phyloP scores from a whole-genome alignment of 331 rosid species.

The Malus hybrid region DNA sequence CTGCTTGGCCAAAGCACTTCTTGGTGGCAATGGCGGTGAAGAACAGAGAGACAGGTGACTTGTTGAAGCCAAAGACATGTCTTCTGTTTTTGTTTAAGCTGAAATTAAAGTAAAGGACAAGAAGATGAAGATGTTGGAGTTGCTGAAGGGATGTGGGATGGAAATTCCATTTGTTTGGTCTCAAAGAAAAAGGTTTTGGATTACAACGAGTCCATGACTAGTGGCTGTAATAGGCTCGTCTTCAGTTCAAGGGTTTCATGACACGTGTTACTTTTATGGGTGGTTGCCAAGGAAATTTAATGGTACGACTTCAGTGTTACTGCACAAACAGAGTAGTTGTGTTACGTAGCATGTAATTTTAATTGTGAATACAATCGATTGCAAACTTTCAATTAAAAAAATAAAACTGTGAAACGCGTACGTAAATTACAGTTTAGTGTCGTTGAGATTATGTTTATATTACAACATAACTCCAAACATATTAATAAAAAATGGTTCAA shows the following conservation, averaged over 20 bases:
- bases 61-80: slow-evolving; percentile 62
- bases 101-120: not conserved
- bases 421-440: too few relatives aligned
- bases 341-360: too few relatives aligned
- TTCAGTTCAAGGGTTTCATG: slow-evolving; percentile 20
- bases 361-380: too few relatives aligned
- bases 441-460: too few relatives aligned
- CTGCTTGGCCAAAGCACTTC: slow-evolving; percentile 9
- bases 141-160: not conserved
- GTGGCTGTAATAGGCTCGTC: slow-evolving; percentile 33
- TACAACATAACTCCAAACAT: too few relatives aligned
- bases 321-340: too few relatives aligned
- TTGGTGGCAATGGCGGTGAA: slow-evolving; percentile 48
- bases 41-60: slow-evolving; percentile 44
- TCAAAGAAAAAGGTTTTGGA: slow-evolving; percentile 32
- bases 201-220: slow-evolving; percentile 20
- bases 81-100: not conserved
- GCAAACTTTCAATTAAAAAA: too few relatives aligned
- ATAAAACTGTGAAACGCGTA: too few relatives aligned
- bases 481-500: too few relatives aligned
- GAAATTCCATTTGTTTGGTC: not conserved
- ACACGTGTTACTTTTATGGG: slow-evolving; percentile 36
- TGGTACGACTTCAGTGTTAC: too few relatives aligned
- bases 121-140: slow-evolving; percentile 1
- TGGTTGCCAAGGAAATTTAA: not conserved